Evolutionary conservation across 306 rosid species (phyloP), one percentile per base, ranked within the genome.

Genomic region (Lithocarpus polystachyus): DNA sequence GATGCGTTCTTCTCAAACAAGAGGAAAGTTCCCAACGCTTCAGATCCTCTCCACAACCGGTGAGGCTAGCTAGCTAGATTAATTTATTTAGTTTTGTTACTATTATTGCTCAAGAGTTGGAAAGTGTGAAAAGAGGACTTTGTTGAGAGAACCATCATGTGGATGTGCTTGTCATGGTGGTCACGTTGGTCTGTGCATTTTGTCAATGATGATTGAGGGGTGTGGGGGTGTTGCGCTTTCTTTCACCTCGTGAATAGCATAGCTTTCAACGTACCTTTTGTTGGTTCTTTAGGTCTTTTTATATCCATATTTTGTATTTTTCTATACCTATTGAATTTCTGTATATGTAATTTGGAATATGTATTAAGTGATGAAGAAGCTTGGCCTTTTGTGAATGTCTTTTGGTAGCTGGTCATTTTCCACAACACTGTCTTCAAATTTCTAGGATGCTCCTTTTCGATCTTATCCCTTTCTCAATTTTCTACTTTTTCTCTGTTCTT

Each of bases 31-130:
- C 97, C 99, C 2, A 86, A 94, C 79, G 92, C 97, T n/a, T 85
- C 93, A 15, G 97, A 94, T 45, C 99, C 99, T 19, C 97, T 94
- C 14, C 99, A 94, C 85, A 94, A 94, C 81, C 97, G 97, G 73
- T 94, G 86, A 94, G n/a, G 51, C 31, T 13, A 28, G 15, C 5
- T 29, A 12, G 53, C 6, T 2, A 51, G 68, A 52, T 54, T 13
- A 67, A 18, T 2, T 40, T 40, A 40, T 0, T 40, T 40, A 54
- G 9, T 40, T 13, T 4, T 28, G 4, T 7, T 56, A 48, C 18
- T 57, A 62, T 51, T 57, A 40, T 20, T 82, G 56, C 35, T 67
- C 40, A 76, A 62, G 79, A 73, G 86, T n/a, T 74, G 67, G 75
- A 29, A 73, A 65, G 67, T 74, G 72, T n/a, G 56, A 45, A 64